phyloP scores from a whole-genome alignment of 2,329 filamentous ascomycete species.

The Grosmannia clavigera region DNA sequence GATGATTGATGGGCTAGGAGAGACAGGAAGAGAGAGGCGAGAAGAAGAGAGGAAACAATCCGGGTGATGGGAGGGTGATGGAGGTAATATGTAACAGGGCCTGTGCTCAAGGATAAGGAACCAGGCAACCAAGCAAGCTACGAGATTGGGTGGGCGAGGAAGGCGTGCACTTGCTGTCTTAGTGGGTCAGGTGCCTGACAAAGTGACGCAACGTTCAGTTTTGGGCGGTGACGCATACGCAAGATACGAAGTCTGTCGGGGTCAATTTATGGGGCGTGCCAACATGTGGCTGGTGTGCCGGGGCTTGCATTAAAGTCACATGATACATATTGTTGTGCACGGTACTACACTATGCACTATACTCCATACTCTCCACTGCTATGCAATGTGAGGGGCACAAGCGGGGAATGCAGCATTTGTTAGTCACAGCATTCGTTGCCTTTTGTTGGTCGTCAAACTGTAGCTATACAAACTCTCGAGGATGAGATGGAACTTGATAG shows the following conservation, averaged over 20 bases:
- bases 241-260: neutral
- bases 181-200: neutral
- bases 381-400: too few relatives aligned
- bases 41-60: neutral
- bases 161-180: neutral
- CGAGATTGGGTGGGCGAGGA: neutral
- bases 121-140: neutral
- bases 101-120: neutral
- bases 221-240: neutral
- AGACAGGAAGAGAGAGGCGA: slow-evolving; percentile 1
- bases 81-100: neutral
- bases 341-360: too few relatives aligned
- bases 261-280: neutral
- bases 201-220: neutral
- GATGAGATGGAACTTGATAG: too few relatives aligned
- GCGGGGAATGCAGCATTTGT: too few relatives aligned
- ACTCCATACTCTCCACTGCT: too few relatives aligned
- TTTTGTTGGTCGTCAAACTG: too few relatives aligned
- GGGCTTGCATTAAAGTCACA: neutral
- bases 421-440: too few relatives aligned
- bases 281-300: neutral
- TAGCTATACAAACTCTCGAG: too few relatives aligned
- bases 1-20: neutral
- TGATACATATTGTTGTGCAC: neutral
- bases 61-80: neutral